phyloP scores from a whole-genome alignment of 495 filamentous ascomycete genomes.

The Neurospora discreta region DNA sequence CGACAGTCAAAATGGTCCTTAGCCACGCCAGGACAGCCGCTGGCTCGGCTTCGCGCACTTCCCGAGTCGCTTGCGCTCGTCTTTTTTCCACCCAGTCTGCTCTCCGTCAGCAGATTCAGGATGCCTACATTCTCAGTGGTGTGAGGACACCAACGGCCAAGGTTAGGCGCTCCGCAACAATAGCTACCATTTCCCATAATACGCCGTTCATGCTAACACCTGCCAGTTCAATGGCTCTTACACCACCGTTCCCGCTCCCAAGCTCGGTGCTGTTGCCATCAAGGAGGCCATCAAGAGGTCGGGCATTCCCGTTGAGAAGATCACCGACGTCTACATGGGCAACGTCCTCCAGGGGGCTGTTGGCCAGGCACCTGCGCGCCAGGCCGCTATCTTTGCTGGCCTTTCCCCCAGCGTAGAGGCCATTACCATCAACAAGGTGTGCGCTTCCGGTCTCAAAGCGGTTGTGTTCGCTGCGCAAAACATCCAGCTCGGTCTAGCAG shows the following conservation, averaged over 20 bases:
- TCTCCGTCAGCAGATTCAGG: conserved; percentile 58
- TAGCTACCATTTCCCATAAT: background rate
- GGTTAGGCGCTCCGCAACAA: conserved; percentile 33
- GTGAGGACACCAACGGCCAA: conserved; percentile 80
- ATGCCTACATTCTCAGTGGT: conserved; percentile 85
- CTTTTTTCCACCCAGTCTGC: conserved; percentile 55
- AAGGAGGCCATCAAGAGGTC: conserved; percentile 79
- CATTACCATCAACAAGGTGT: conserved; percentile 93
- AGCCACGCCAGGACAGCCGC: background rate
- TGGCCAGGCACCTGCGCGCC: conserved; percentile 85
- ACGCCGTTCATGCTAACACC: conserved; percentile 5
- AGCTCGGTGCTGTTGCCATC: conserved; percentile 80
- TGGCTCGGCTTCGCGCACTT: background rate
- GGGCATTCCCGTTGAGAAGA: conserved; percentile 59
- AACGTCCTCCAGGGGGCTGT: conserved; percentile 80
- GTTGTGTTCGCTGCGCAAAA: conserved; percentile 84
- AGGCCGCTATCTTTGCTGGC: conserved; percentile 82
- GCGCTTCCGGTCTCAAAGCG: conserved; percentile 86
- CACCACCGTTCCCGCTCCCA: conserved; percentile 66
- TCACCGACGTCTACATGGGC: conserved; percentile 92
- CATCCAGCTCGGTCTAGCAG: conserved; percentile 79
- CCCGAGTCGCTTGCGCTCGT: conserved; percentile 30
- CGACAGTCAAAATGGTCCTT: background rate
- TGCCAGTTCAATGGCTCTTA: conserved; percentile 85
- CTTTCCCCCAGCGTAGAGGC: conserved; percentile 69